Evolutionary conservation across 2,329 filamentous ascomycete genomes (phyloP), one percentile per base, ranked within the genome.

Genomic region (Lachnum nothofagi): DNA sequence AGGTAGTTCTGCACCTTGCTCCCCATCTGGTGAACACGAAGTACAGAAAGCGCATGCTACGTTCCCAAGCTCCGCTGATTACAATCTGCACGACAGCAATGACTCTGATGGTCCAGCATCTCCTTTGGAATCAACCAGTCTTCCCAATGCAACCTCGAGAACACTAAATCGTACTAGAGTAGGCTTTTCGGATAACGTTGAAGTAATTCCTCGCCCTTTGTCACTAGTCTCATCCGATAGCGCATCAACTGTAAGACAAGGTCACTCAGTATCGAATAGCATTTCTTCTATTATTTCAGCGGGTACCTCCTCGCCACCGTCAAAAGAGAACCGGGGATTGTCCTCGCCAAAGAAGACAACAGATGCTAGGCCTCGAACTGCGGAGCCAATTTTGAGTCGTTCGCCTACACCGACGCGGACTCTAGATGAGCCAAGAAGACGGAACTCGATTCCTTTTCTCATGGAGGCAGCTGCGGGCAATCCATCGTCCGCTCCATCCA

Each of bases 201-300:
- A 94, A 65, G 90, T 86, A 54, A 91, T 91, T 59, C 86, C 86
- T 4, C 80, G 88, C 9, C 90, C 91, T 0, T 70, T 94, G 16
- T 95, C 91, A 2, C 74, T 91, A 17, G 82, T 94, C 12, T 95
- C 89, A 1, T 91, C 83, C 17, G 89, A 93, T 64, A 89, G 88
- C 0, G 85, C 88, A 39, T 90, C 84, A 63, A 93, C 86, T 2
- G 71, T 81, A 16, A 54, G 58, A 22, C 77, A 77, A 3, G 80
- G 82, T 4, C 88, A 91, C 65, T 88, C 84, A 1, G 76, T 88
- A 27, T 86, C 86, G 22, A 86, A 85, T 49, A 94, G 87, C 66
- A 82, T 93, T 40, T 90, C 86, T 4, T 94, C 88, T 0, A 74
- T 91, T 35, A 73, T 87, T 4, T 88, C 86, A 43, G 76, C 84